Evolutionary conservation across 2,329 filamentous ascomycete species (phyloP), one percentile per base, ranked within the genome.

Genomic region (Periconia macrospinosa): DNA sequence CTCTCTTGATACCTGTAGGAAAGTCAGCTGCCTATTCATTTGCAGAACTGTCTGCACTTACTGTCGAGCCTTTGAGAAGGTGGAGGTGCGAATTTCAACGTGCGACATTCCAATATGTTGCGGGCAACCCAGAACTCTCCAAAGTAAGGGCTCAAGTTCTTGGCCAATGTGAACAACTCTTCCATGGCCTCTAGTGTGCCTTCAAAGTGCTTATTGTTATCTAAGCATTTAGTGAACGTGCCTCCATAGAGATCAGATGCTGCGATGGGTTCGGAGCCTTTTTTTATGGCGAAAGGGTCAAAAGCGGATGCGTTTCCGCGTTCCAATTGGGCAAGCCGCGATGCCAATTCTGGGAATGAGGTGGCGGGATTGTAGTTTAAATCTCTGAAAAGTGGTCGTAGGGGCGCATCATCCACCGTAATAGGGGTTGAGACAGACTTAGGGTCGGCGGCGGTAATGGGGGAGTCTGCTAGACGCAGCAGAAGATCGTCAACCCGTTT

Each of bases 61-160:
- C 57, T 54, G 3, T 52, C 14, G 44, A 58, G 56, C 2, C 45
- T 13, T 45, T 60, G 60, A 18, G 27, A 56, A 20, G 52, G 19
- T 2, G 58, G 60, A 30, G 60, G 52, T 1, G 33, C 9, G 30
- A 59, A 51, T 10, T 47, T 13, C 23, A 60, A 17, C 10, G 35
- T 46, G 17, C 54, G 45, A 23, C 60, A 62, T 15, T 52, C 41
- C 13, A 45, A 41, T 2, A 47, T 40, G 19, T 52, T 55, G 9
- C 20, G 33, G 9, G 30, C 2, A 1, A 49, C 30, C 55, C 51
- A 59, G 1, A 35, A 13, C 10, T 51, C 52, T 6, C 58, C 57
- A 19, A 53, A 6, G 20, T 60, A 62, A 1, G 20, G 20, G 47
- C 53, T 55, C 14, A 48, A 23, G 2, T 37, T 30, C 33, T 35